Evolutionary conservation across 495 filamentous ascomycete species (phyloP).

Genomic region (Penicillium dipodomyicola): DNA sequence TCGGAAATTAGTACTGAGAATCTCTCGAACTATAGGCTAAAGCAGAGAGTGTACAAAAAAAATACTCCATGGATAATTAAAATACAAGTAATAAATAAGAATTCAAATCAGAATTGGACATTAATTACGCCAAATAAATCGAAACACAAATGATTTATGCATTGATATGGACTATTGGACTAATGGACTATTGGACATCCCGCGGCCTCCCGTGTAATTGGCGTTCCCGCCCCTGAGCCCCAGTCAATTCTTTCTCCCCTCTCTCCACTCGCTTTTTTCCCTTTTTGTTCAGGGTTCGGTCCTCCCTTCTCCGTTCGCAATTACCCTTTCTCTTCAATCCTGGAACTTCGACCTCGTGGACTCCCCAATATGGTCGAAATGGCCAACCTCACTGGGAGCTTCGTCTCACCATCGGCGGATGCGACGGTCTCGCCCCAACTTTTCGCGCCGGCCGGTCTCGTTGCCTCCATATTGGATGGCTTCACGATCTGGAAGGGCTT

Average conservation of each 20-base stretch:
- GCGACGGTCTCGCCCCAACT: conserved; percentile 52
- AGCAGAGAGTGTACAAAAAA: no score
- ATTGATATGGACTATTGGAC: background rate
- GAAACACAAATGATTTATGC: background rate
- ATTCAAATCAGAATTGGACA: background rate
- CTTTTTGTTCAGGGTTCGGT: conserved; percentile 10
- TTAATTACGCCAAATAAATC: background rate
- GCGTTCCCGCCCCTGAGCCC: conserved; percentile 30
- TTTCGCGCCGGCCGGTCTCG: conserved; percentile 40
- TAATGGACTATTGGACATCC: background rate
- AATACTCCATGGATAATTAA: no score
- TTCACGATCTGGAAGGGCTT: conserved; percentile 62
- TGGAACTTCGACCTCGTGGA: background rate
- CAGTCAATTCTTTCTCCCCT: conserved; percentile 16
- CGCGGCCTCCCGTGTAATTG: conserved; percentile 16
- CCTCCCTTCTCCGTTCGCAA: conserved; percentile 1
- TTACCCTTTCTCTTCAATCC: background rate
- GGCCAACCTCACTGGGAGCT: conserved; percentile 65
- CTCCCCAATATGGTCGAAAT: conserved; percentile 36
- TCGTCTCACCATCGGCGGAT: conserved; percentile 74
- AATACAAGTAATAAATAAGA: background rate
- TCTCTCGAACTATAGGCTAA: background rate
- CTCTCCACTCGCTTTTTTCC: conserved; percentile 21
- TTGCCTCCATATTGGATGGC: conserved; percentile 50
- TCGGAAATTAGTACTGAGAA: background rate